phyloP scores from a whole-genome alignment of 352 stramenopile genomes.

The Plasmopara muralis region DNA sequence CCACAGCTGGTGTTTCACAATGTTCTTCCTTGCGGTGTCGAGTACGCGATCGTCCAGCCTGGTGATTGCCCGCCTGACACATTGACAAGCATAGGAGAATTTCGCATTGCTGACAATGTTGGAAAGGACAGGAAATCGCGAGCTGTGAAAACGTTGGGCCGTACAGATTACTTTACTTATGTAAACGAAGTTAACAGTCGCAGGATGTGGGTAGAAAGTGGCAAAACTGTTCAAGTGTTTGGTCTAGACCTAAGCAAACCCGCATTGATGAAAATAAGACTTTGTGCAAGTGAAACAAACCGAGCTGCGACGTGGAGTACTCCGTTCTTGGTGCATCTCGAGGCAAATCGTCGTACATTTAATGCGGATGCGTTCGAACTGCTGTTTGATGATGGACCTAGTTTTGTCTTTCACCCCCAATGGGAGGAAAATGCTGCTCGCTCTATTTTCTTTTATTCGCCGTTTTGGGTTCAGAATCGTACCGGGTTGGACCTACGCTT shows the following conservation, averaged over 20 bases:
- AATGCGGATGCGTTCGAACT: conserved; percentile 53
- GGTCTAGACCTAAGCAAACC: conserved; percentile 59
- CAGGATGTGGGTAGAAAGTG: conserved; percentile 67
- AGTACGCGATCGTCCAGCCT: conserved; percentile 79
- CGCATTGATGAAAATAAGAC: conserved; percentile 70
- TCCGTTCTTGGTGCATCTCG: conserved; percentile 52
- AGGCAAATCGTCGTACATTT: conserved; percentile 42
- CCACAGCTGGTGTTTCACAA: conserved; percentile 79
- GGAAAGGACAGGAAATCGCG: conserved; percentile 40
- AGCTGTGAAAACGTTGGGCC: conserved; percentile 38
- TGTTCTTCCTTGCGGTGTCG: conserved; percentile 70
- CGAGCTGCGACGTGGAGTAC: conserved; percentile 48
- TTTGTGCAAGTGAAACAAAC: conserved; percentile 52
- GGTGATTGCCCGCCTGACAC: conserved; percentile 57
- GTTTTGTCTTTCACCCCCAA: conserved; percentile 58
- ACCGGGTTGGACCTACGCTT: conserved; percentile 68
- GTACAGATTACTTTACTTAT: conserved; percentile 63
- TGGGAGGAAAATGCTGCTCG: conserved; percentile 55
- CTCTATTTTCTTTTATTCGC: conserved; percentile 57
- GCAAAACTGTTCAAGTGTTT: conserved; percentile 76
- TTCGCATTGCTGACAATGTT: conserved; percentile 30
- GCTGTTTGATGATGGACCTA: conserved; percentile 53
- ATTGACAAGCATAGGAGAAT: conserved; percentile 51
- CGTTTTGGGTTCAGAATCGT: conserved; percentile 85
- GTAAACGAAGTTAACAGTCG: conserved; percentile 78